A percentile compares a stretch with the other conserved stretches of the same genome.
phyloP scores from a whole-genome alignment of 148 eudicot genomes.

The Heliamphora exappendiculata region DNA sequence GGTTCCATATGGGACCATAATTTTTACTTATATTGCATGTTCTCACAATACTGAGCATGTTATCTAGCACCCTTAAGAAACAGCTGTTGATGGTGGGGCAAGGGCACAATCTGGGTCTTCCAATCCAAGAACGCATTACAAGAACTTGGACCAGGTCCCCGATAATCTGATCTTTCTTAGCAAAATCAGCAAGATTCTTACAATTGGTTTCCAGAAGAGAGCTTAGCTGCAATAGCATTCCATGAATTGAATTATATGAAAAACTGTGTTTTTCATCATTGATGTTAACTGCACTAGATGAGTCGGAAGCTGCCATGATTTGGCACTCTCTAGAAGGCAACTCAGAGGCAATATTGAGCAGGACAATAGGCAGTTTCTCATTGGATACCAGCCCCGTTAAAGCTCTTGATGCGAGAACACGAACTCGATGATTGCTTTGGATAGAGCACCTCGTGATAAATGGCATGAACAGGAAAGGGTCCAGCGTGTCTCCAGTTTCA shows the following conservation, averaged over 20 bases:
- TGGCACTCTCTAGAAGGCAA: slow-evolving; percentile 38
- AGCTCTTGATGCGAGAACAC: slow-evolving; percentile 87
- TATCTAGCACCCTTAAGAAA: slow-evolving; percentile 64
- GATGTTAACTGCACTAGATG: not conserved
- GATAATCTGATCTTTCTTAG: slow-evolving; percentile 54
- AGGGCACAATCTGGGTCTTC: slow-evolving; percentile 49
- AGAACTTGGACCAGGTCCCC: slow-evolving; percentile 51
- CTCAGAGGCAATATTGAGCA: slow-evolving; percentile 63
- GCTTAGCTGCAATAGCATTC: slow-evolving; percentile 66
- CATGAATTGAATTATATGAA: slow-evolving; percentile 77
- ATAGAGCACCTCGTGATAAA: slow-evolving; percentile 73
- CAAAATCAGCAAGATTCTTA: slow-evolving; percentile 54
- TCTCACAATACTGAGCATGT: slow-evolving; percentile 69
- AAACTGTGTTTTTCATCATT: slow-evolving; percentile 6
- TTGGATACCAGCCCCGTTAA: slow-evolving; percentile 78
- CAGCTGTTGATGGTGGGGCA: slow-evolving; percentile 65
- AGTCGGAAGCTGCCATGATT: slow-evolving; percentile 13
- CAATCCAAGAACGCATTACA: slow-evolving; percentile 63
- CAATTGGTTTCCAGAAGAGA: slow-evolving; percentile 76
- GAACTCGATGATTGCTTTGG: slow-evolving; percentile 78
- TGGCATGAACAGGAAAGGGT: slow-evolving; percentile 87
- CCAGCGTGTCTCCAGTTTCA: slow-evolving; percentile 74
- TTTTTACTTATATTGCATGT: slow-evolving; percentile 37
- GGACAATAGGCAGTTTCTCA: slow-evolving; percentile 63
- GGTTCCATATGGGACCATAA: slow-evolving; percentile 33